A percentile compares a stretch with the other conserved stretches of the same genome.
phyloP scores from a whole-genome alignment of 2,329 filamentous ascomycete species.

The Fusarium metavorans region DNA sequence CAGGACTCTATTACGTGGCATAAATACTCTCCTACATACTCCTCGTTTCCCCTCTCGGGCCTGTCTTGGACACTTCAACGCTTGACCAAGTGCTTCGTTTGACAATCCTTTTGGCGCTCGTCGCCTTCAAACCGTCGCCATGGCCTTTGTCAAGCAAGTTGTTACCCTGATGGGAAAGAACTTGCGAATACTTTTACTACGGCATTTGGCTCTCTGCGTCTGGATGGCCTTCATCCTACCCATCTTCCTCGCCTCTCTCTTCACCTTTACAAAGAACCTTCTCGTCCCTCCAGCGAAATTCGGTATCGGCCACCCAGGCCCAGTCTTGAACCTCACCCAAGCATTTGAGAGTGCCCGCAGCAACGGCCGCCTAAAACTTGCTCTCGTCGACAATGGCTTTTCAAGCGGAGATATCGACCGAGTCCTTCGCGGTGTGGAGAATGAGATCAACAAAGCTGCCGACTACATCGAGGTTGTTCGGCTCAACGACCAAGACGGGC shows the following conservation, averaged over 20 bases:
- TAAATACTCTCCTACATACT: neutral
- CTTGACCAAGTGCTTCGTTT: neutral
- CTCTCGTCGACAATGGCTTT: conserved; percentile 82
- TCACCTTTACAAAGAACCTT: conserved; percentile 82
- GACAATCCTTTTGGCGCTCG: conserved; percentile 1
- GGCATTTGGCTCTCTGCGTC: conserved; percentile 64
- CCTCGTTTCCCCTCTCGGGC: neutral
- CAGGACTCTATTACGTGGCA: neutral
- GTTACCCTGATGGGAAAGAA: conserved; percentile 74
- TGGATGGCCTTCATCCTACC: conserved; percentile 71
- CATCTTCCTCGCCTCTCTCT: conserved; percentile 68
- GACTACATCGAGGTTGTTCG: conserved; percentile 68
- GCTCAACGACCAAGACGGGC: conserved; percentile 65
- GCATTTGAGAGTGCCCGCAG: conserved; percentile 69
- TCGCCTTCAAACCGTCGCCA: conserved; percentile 45
- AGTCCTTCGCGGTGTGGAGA: conserved; percentile 74
- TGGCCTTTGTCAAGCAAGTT: conserved; percentile 68
- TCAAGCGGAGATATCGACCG: conserved; percentile 77
- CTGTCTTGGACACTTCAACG: neutral
- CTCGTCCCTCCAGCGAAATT: conserved; percentile 82
- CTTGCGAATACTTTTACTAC: conserved; percentile 67
- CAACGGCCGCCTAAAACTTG: conserved; percentile 74
- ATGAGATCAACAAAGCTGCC: conserved; percentile 64
- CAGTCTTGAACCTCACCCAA: conserved; percentile 73
- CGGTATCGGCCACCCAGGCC: conserved; percentile 74